Evolutionary conservation across 495 filamentous ascomycete genomes (phyloP).

Genomic region (Antarctomyces pellizariae): DNA sequence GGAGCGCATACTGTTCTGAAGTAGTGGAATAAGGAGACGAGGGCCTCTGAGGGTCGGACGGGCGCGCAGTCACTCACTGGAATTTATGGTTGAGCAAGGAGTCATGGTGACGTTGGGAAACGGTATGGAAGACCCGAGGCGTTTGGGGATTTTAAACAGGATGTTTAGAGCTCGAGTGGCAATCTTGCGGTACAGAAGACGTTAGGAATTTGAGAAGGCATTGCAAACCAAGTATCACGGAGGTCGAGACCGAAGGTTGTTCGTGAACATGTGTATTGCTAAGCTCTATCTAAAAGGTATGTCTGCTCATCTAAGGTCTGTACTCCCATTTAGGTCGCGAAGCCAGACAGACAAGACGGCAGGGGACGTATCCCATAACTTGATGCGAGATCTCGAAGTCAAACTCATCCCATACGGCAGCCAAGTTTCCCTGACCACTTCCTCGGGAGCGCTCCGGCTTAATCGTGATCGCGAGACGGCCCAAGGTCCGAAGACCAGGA

Average conservation of each 20-base stretch:
- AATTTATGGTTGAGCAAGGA: neutral
- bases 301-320: too few species aligned
- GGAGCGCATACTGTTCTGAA: constrained; percentile 87
- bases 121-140: neutral
- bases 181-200: too few species aligned
- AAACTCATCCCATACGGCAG: constrained; percentile 67
- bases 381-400: too few species aligned
- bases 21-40: too few species aligned
- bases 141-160: neutral
- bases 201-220: constrained; percentile 2
- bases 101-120: neutral
- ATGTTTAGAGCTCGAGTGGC: too few species aligned
- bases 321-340: too few species aligned
- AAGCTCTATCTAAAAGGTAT: too few species aligned
- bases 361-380: too few species aligned
- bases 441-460: constrained; percentile 87
- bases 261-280: too few species aligned
- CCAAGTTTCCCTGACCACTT: constrained; percentile 49
- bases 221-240: constrained; percentile 1
- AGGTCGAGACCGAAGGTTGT: neutral
- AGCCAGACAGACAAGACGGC: too few species aligned
- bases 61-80: neutral
- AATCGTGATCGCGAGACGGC: constrained; percentile 77
- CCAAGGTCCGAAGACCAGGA: too few species aligned
- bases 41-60: neutral